Base-by-base conservation (phyloP, 495 filamentous ascomycete genomes). In the Aspergillus coremiiformis region DNA sequence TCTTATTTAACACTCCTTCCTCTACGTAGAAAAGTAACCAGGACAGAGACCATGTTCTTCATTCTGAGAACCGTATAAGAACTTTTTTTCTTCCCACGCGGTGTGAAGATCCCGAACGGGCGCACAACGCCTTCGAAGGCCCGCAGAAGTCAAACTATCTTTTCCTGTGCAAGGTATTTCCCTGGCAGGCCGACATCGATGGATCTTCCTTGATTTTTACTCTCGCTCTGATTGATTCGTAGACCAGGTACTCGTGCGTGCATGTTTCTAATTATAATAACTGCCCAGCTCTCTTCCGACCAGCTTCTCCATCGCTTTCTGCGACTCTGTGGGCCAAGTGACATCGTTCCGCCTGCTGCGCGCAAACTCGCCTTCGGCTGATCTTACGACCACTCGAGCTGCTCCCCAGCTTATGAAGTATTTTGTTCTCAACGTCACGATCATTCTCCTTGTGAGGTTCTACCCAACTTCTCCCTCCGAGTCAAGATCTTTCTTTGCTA, bases 101-200 rank as follows among this genome's bases (percentile, higher is more conserved):
- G 50, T 39, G 42, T 53, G 55, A 47, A 53, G 55, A 57, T 57
- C 55, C 46, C 49, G 49, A 44, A 49, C 30, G 54, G 47, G 37
- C 32, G 49, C 46, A 42, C 50, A 45, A 21, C 33, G 37, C 27
- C 39, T 29, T 45, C 41, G 32, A 41, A 35, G 29, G 24, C 8
- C 4, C 24, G 12, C 2, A 35, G 27, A 35, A 35, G 32, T 35
- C 14, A 14, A 14, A 10, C 12, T 35, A 14, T 35, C 12, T 35
- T n/a, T 12, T 15, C 12, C 32, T 3, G 12, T 35, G 5, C 32
- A 35, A 35, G 32, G 32, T 35, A 35, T n/a, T 35, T 35, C 32
- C 32, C 6, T 35, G 32, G 12, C 32, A 35, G 12, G 32, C n/a
- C 32, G 32, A n/a, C 9, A 35, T 35, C 12, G 32, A 14, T 35